These are phyloP conservation scores for Colletotrichum sp. DNA, from an alignment of 2,329 filamentous ascomycete genomes.

Conservation along the genomic window DNA sequence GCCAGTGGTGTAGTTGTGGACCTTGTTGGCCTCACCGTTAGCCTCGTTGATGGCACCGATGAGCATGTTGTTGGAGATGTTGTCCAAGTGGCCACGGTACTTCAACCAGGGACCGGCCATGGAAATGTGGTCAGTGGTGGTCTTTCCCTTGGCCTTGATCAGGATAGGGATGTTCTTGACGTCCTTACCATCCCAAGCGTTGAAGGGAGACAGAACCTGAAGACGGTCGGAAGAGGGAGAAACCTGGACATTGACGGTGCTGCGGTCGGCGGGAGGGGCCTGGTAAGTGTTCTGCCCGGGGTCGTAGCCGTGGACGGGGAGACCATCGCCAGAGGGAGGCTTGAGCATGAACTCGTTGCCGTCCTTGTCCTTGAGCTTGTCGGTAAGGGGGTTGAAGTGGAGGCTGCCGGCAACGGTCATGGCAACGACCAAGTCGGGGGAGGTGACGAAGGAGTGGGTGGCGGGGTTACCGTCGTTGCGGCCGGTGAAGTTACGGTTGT, in stretches of 20 bases:
- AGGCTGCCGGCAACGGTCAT: slow-evolving; percentile 83
- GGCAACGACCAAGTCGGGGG: slow-evolving; percentile 87
- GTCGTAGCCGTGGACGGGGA: slow-evolving; percentile 86
- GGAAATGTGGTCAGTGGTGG: slow-evolving; percentile 95
- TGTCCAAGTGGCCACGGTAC: slow-evolving; percentile 98
- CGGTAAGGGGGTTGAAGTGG: slow-evolving; percentile 94
- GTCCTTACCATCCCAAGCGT: slow-evolving; percentile 92
- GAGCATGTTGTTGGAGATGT: slow-evolving; percentile 99
- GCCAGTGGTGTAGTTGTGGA: slow-evolving; percentile 87
- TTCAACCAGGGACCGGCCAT: slow-evolving; percentile 98
- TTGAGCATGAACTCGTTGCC: slow-evolving; percentile 94
- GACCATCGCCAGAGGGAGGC: slow-evolving; percentile 79
- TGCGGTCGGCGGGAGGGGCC: slow-evolving; percentile 84
- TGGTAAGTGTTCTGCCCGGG: slow-evolving; percentile 94
- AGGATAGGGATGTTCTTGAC: slow-evolving; percentile 83
- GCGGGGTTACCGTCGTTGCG: slow-evolving; percentile 96
- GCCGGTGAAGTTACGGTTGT: slow-evolving; percentile 99
- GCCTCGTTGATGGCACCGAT: slow-evolving; percentile 96
- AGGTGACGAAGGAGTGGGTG: slow-evolving; percentile 92
- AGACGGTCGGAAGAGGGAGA: slow-evolving; percentile 92
- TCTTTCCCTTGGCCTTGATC: slow-evolving; percentile 97
- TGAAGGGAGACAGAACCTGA: slow-evolving; percentile 87
- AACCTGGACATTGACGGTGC: slow-evolving; percentile 77
- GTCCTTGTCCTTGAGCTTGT: slow-evolving; percentile 91
- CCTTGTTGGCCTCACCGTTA: slow-evolving; percentile 97